Percentiles rank a stretch among this genome's conserved stretches.
Evolutionary conservation across 2,329 filamentous ascomycete genomes (phyloP).

Genomic region (Raffaelea ambrosiae): DNA sequence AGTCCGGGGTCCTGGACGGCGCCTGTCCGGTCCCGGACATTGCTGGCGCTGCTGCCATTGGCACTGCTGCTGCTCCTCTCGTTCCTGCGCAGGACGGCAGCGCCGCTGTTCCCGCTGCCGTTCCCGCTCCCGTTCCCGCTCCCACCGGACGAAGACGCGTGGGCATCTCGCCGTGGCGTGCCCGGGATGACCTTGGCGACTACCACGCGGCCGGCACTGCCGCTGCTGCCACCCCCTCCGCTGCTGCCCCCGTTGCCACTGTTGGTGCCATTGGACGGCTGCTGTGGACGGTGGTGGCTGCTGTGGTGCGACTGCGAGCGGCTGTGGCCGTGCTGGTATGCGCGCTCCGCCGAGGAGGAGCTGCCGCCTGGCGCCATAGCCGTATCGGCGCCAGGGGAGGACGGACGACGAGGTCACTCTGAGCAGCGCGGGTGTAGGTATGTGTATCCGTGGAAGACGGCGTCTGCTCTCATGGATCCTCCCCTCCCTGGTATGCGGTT

Average conservation of each 20-base stretch:
- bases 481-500: no score
- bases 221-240: not conserved
- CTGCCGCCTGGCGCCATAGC: constrained; percentile 7
- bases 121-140: constrained; percentile 2
- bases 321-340: constrained; percentile 6
- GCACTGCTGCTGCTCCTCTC: not conserved
- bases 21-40: constrained; percentile 43
- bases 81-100: not conserved
- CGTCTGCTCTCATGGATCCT: no score
- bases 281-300: not conserved
- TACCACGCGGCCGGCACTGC: constrained; percentile 5
- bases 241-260: not conserved
- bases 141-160: constrained; percentile 3
- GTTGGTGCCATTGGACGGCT: not conserved
- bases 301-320: not conserved
- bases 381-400: constrained; percentile 4
- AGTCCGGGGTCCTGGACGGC: constrained; percentile 68
- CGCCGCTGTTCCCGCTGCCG: constrained; percentile 20
- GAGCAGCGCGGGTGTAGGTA: no score
- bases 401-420: no score
- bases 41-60: constrained; percentile 19
- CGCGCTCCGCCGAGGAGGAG: constrained; percentile 10
- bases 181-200: constrained; percentile 13
- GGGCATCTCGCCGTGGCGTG: constrained; percentile 13
- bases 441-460: no score